phyloP scores from a whole-genome alignment of 768 basidiomycete species.

The Amylocystis lapponica region DNA sequence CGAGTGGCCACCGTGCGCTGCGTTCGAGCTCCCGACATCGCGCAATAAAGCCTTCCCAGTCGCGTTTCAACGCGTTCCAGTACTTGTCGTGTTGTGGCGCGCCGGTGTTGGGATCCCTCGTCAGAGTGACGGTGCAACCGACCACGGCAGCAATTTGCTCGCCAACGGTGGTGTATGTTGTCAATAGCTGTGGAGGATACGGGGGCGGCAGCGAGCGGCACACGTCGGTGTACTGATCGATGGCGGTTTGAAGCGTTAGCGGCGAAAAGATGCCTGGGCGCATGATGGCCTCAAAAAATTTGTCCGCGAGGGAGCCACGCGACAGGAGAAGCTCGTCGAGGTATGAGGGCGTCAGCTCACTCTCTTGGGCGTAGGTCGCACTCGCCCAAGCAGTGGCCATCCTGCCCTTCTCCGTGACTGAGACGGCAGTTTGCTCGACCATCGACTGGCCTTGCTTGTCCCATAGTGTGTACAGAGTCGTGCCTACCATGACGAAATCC shows the following conservation, averaged over 20 bases:
- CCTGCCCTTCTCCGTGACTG: conserved; percentile 26
- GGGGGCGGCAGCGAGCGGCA: conserved; percentile 62
- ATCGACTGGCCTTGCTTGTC: conserved; percentile 73
- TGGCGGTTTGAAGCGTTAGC: conserved; percentile 72
- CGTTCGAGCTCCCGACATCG: conserved; percentile 89
- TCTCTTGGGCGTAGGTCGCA: conserved; percentile 60
- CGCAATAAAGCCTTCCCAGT: conserved; percentile 96
- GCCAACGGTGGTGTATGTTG: conserved; percentile 58
- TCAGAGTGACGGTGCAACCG: conserved; percentile 75
- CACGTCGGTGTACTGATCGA: conserved; percentile 75
- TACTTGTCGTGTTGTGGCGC: conserved; percentile 73
- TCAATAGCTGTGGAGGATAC: conserved; percentile 49
- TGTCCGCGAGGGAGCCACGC: conserved; percentile 66
- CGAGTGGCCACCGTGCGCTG: conserved; percentile 74
- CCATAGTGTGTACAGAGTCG: conserved; percentile 66
- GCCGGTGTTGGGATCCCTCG: conserved; percentile 72
- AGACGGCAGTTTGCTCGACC: conserved; percentile 40
- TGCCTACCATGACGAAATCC: conserved; percentile 59
- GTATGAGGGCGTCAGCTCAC: conserved; percentile 77
- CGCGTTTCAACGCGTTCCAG: conserved; percentile 79
- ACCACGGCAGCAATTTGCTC: conserved; percentile 82
- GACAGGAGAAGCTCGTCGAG: conserved; percentile 78
- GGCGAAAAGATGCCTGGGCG: conserved; percentile 85
- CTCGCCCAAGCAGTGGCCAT: conserved; percentile 42
- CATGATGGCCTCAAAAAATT: conserved; percentile 79